Evolutionary conservation across 345 rosid species (phyloP).

Genomic region (Cardiospermum halicacabum): DNA sequence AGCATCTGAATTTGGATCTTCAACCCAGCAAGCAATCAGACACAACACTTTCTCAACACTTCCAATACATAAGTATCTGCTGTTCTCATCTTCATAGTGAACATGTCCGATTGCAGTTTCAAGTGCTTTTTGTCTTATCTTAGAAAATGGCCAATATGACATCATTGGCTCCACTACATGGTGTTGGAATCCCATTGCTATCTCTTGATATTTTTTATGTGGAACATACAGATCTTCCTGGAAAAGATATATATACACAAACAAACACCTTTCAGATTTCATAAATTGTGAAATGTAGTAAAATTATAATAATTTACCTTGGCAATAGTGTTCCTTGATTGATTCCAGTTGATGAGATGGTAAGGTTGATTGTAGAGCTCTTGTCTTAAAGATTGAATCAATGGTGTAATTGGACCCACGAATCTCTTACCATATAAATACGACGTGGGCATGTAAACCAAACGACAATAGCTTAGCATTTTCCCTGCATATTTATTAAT

Average conservation of each 20-base stretch:
- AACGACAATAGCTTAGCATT: no score
- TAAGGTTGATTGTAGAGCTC: slow-evolving; percentile 56
- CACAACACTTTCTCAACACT: slow-evolving; percentile 55
- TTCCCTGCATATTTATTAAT: no score
- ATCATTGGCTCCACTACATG: slow-evolving; percentile 40
- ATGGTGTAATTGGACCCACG: no score
- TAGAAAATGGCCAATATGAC: slow-evolving; percentile 57
- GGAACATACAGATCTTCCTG: slow-evolving; percentile 59
- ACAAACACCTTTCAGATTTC: no score
- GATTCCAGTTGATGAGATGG: slow-evolving; percentile 47
- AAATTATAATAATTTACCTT: no score
- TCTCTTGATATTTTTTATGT: slow-evolving; percentile 50
- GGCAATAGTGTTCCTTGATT: no score
- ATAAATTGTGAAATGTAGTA: no score
- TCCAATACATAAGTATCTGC: slow-evolving; percentile 51
- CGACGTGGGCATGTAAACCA: slow-evolving; percentile 64
- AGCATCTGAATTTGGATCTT: slow-evolving; percentile 53
- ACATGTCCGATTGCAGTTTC: slow-evolving; percentile 41
- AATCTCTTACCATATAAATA: slow-evolving; percentile 66
- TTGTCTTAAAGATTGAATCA: slow-evolving; percentile 45
- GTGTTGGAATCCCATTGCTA: slow-evolving; percentile 52
- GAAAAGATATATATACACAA: no score
- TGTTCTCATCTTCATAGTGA: slow-evolving; percentile 61
- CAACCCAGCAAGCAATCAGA: slow-evolving; percentile 65
- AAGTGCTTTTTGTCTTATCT: slow-evolving; percentile 51